phyloP scores from a whole-genome alignment of 164 flowering plant genomes.

The Magnolia changhungtana region DNA sequence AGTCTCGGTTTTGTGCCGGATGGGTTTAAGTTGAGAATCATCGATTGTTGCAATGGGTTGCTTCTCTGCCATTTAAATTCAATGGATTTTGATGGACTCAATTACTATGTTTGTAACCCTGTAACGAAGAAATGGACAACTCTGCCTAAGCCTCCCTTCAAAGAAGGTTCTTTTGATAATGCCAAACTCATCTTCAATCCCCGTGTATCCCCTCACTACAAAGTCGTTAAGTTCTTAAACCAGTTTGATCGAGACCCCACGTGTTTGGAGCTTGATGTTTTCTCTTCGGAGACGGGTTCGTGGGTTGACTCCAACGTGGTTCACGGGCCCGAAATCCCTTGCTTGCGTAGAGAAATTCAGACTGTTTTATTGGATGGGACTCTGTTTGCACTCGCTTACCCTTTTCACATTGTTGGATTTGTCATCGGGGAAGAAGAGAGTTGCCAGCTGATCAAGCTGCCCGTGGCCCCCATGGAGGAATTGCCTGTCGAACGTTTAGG shows the following conservation, averaged over 20 bases:
- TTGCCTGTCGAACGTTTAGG: background rate
- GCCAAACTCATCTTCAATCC: background rate
- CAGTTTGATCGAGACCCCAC: too few relatives aligned
- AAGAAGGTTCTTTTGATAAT: background rate
- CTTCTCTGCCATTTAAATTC: background rate
- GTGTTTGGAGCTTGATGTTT: background rate
- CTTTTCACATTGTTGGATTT: background rate
- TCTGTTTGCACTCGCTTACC: background rate
- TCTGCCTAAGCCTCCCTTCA: background rate
- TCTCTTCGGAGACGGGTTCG: background rate
- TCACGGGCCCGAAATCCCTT: background rate
- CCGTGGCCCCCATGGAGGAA: background rate
- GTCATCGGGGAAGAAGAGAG: background rate
- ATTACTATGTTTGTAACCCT: slow-evolving; percentile 1
- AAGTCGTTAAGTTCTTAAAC: background rate
- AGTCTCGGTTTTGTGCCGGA: background rate
- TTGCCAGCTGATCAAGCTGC: background rate
- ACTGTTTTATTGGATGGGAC: background rate
- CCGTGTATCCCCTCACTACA: slow-evolving; percentile 1
- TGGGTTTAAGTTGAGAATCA: background rate
- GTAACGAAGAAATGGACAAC: background rate
- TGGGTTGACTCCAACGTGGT: background rate
- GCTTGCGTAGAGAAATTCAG: background rate
- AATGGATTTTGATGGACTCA: background rate
- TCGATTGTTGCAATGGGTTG: slow-evolving; percentile 5